Conservation (phyloP, 345 rosid genomes). For the Eucalyptus paniculata region DNA sequence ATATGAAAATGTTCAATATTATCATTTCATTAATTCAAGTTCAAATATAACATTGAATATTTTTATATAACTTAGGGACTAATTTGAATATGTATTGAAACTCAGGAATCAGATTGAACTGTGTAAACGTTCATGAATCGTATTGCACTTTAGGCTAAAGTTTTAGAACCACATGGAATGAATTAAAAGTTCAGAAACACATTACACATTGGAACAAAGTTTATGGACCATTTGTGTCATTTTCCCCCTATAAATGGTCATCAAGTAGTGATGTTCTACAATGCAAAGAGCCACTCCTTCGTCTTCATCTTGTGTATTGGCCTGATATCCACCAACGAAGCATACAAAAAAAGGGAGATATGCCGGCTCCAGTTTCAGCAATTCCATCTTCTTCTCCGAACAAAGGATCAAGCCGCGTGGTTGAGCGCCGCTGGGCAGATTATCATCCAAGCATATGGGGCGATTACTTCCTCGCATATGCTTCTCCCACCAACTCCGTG, state of each 20-base stretch:
- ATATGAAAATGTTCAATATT: too few species aligned
- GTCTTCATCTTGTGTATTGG: neutral
- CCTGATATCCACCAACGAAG: neutral
- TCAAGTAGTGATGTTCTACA: neutral
- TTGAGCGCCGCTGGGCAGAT: neutral
- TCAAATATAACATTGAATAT: too few species aligned
- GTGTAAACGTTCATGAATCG: neutral
- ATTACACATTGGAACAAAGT: neutral
- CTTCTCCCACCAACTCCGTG: neutral
- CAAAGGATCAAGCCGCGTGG: neutral
- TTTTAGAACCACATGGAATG: neutral
- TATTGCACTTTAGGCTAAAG: neutral
- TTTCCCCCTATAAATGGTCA: neutral
- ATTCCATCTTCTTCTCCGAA: neutral
- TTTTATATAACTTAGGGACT: too few species aligned
- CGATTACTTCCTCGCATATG: neutral
- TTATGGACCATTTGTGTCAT: too few species aligned
- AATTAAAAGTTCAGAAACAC: too few species aligned
- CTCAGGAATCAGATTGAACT: neutral
- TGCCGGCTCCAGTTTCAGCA: neutral
- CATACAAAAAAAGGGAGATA: neutral
- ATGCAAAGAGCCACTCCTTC: neutral
- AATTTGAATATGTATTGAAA: neutral
- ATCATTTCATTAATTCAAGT: too few species aligned
- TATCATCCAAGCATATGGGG: constrained; percentile 9